Percentiles rank a stretch among this genome's conserved stretches.
phyloP scores from a whole-genome alignment of 225 moss, liverwort and hornwort species.

The Pleurozium schreberi region DNA sequence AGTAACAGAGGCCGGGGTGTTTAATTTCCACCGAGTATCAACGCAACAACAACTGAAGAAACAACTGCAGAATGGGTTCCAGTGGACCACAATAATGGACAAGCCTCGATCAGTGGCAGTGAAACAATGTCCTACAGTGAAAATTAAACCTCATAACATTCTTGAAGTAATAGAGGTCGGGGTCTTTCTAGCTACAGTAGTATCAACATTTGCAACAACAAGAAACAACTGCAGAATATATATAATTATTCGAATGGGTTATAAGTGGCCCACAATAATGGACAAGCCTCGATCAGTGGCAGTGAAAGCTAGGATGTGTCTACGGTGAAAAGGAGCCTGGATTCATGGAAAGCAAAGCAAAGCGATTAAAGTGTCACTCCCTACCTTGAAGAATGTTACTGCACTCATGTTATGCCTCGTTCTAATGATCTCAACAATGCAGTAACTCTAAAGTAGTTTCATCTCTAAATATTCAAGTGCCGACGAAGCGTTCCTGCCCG shows the following conservation, averaged over 20 bases:
- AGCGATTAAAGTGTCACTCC: not conserved
- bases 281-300: not conserved
- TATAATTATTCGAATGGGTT: not conserved
- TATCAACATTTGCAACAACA: not conserved
- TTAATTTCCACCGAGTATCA: no score
- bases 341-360: not conserved
- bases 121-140: no score
- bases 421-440: not conserved
- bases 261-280: not conserved
- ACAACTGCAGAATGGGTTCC: no score
- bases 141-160: no score
- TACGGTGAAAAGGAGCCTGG: not conserved
- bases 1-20: no score
- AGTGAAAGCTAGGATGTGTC: not conserved
- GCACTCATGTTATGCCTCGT: no score
- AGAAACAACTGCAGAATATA: not conserved
- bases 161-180: no score
- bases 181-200: no score
- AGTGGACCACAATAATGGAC: no score
- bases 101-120: no score
- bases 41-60: no score
- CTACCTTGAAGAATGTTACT: not conserved
- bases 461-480: not conserved
- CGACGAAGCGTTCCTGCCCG: not conserved
- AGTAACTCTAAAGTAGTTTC: not conserved